These are phyloP conservation scores for Ceratocystis variospora DNA, from an alignment of 2,329 filamentous ascomycete genomes.

Conservation along the genomic window DNA sequence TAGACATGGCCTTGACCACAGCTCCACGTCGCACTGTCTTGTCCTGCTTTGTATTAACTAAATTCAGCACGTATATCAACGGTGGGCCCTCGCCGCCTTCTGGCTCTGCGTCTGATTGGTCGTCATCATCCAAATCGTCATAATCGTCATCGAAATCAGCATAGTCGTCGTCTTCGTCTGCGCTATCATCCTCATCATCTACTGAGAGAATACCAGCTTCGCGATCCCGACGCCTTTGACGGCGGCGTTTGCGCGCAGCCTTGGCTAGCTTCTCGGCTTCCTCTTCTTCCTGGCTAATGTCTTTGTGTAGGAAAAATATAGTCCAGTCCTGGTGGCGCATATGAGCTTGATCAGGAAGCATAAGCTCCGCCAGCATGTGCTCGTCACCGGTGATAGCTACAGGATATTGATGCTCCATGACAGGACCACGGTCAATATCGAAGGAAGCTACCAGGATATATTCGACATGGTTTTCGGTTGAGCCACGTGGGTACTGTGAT, in stretches of 20 bases:
- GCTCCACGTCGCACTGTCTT: slow-evolving; percentile 85
- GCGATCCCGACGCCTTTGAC: slow-evolving; percentile 38
- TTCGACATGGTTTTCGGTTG: slow-evolving; percentile 85
- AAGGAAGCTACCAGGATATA: slow-evolving; percentile 97
- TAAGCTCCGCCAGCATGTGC: slow-evolving; percentile 94
- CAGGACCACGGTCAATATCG: slow-evolving; percentile 85
- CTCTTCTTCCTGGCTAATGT: slow-evolving; percentile 71
- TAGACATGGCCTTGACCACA: slow-evolving; percentile 95
- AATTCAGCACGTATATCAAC: slow-evolving; percentile 88
- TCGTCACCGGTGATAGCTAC: slow-evolving; percentile 92
- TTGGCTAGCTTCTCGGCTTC: slow-evolving; percentile 53
- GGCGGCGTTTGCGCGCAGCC: slow-evolving; percentile 37
- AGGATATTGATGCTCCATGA: slow-evolving; percentile 98
- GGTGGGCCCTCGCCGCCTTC: slow-evolving; percentile 72
- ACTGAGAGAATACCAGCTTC: slow-evolving; percentile 35
- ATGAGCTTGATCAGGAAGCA: slow-evolving; percentile 95
- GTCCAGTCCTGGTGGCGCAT: slow-evolving; percentile 95
- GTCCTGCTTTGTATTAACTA: slow-evolving; percentile 97
- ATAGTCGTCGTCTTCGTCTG: slow-evolving; percentile 36
- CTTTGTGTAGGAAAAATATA: slow-evolving; percentile 96
- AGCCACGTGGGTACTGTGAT: slow-evolving; percentile 62
- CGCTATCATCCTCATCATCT: slow-evolving; percentile 31
- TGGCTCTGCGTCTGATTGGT: slow-evolving; percentile 47
- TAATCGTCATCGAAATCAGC: slow-evolving; percentile 32
- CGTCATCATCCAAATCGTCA: slow-evolving; percentile 30